Conservation (phyloP, 768 basidiomycete species). For the Ramaria sp. region DNA sequence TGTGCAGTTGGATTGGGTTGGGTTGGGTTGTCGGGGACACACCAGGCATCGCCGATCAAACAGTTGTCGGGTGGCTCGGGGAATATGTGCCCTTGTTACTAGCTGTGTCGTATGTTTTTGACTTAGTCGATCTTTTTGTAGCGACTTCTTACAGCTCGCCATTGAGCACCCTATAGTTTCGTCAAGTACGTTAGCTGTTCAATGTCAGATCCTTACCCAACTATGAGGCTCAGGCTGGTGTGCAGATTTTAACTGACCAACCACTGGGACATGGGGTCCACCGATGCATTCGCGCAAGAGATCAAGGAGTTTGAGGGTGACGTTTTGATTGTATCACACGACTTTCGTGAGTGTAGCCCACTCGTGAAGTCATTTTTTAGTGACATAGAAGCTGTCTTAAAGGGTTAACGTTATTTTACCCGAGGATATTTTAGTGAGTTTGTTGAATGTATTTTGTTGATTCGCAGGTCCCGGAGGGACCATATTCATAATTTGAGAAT, state of each 20-base stretch:
- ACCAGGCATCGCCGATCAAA: conserved; percentile 89
- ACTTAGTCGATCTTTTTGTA: conserved; percentile 18
- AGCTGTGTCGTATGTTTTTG: conserved; percentile 17
- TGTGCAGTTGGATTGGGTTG: conserved; percentile 89
- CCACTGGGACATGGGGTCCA: conserved; percentile 96
- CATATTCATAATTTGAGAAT: conserved; percentile 92
- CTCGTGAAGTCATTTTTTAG: background rate
- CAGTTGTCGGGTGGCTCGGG: conserved; percentile 93
- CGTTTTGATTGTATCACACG: conserved; percentile 98
- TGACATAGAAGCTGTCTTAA: no score
- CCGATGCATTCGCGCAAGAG: conserved; percentile 88
- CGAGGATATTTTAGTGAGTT: no score
- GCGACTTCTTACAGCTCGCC: conserved; percentile 90
- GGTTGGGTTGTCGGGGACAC: conserved; percentile 84
- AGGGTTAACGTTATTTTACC: no score
- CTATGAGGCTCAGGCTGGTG: conserved; percentile 8
- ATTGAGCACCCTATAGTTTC: conserved; percentile 97
- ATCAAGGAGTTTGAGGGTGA: conserved; percentile 98
- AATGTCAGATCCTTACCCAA: conserved; percentile 1
- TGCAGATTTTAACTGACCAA: conserved; percentile 89
- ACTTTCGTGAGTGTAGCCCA: conserved; percentile 69
- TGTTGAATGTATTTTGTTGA: no score
- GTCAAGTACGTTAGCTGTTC: conserved; percentile 40
- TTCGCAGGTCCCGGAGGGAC: conserved; percentile 95
- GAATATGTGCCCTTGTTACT: conserved; percentile 41